Evolutionary conservation across 257 asterid species (phyloP), one percentile per base, ranked within the genome.

Genomic region (Gentiana dahurica): DNA sequence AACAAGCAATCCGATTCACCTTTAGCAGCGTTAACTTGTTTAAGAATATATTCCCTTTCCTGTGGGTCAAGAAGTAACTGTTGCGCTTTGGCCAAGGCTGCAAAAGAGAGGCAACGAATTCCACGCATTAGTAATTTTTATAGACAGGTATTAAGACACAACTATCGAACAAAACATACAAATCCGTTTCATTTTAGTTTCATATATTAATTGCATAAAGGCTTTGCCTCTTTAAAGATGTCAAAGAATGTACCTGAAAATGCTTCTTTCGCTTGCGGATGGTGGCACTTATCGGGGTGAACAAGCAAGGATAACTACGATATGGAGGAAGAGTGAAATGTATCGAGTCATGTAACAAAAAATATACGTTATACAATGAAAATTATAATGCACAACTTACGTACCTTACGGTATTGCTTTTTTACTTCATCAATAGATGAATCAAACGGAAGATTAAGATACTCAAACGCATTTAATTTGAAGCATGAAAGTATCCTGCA

Each of bases 251-350:
- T 85, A 91, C 98, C 96, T 68, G 80, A 92, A 75, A 91, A 91
- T 54, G 98, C 98, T 72, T 92, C 98, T 86, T 83, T 92, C 15
- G 98, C 89, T 82, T 85, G 93, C 53, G 97, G 95, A 77, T 92
- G 97, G 60, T 92, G 88, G 76, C 98, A 92, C 68, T 92, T 92
- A 74, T 92, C 98, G 53, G 98, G 98, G 77, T 92, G 98, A 76
- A 92, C 98, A 69, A 92, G 87, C 76, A 92, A 80, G 51, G 98
- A 92, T 63, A 92, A 54, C 98, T 92, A 79, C 61, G 70, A 62
- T 43, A 50, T 47, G 13, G 49, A 71, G 47, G 47, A 57, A 56
- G 49, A 60, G 65, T 73, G 36, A 71, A 59, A 53, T 38, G 62
- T 48, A 36, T 60, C 60, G 51, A 54, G 39, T 47, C 58, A 57